These are phyloP conservation scores for Trichophyton mentagrophytes DNA, from an alignment of 2,329 filamentous ascomycete species.

Conservation along the genomic window DNA sequence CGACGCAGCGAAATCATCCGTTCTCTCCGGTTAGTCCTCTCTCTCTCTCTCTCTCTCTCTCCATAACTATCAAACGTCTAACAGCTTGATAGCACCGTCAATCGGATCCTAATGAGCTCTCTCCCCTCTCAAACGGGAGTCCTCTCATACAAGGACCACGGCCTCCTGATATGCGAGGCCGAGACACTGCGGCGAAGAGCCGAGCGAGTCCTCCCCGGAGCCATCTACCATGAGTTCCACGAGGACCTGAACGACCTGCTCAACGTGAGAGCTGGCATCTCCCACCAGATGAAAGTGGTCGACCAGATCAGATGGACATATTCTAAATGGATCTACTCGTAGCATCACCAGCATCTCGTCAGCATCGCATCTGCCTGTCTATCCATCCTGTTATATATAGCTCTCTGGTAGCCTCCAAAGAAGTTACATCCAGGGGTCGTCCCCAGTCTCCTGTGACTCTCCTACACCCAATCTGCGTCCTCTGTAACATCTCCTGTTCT, in stretches of 20 bases:
- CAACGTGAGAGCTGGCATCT: slow-evolving; percentile 63
- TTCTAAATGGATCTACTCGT: slow-evolving; percentile 51
- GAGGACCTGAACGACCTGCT: slow-evolving; percentile 79
- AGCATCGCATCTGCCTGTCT: too few species aligned
- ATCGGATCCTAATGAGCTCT: slow-evolving; percentile 61
- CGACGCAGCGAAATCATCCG: slow-evolving; percentile 60
- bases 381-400: not conserved
- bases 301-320: slow-evolving; percentile 86
- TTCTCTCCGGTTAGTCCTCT: slow-evolving; percentile 50
- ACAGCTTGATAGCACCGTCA: slow-evolving; percentile 54
- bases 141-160: slow-evolving; percentile 84
- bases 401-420: not conserved
- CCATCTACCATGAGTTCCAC: slow-evolving; percentile 70
- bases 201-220: slow-evolving; percentile 53
- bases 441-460: too few species aligned
- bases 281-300: slow-evolving; percentile 64
- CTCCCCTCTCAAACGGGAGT: slow-evolving; percentile 59
- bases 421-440: too few species aligned
- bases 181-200: slow-evolving; percentile 66
- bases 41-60: not conserved
- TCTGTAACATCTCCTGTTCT: too few species aligned
- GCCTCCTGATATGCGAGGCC: slow-evolving; percentile 76
- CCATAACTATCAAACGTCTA: not conserved
- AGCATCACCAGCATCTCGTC: not conserved
- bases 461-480: too few species aligned